Conservation (phyloP, 2,329 filamentous ascomycete species). For the Ascochyta viciae-villosae region DNA sequence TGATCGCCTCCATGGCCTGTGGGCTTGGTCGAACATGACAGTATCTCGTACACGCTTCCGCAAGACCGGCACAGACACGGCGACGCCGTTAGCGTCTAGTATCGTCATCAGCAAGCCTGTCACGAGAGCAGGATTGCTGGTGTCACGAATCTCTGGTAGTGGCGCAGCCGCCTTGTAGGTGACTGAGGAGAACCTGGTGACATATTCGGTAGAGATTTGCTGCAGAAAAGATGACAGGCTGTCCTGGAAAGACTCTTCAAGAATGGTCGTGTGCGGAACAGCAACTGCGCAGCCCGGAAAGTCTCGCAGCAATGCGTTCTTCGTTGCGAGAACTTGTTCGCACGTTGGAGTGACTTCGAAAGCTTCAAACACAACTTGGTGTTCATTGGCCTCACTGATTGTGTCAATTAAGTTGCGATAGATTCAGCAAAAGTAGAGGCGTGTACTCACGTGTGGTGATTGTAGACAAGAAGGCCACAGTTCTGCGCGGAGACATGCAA, state of each 20-base stretch:
- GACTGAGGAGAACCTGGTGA: conserved; percentile 61
- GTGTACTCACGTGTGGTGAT: conserved; percentile 40
- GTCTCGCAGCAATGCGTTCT: conserved; percentile 62
- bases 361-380: conserved; percentile 60
- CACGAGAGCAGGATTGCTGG: conserved; percentile 63
- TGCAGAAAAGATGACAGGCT: conserved; percentile 62
- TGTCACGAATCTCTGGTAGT: conserved; percentile 65
- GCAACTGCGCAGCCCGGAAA: conserved; percentile 65
- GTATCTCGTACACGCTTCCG: conserved; percentile 70
- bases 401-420: conserved; percentile 2
- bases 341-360: conserved; percentile 67
- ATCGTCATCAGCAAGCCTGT: conserved; percentile 67
- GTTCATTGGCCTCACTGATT: conserved; percentile 15
- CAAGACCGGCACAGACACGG: conserved; percentile 49
- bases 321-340: conserved; percentile 59
- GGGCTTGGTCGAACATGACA: conserved; percentile 58
- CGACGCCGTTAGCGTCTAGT: conserved; percentile 61
- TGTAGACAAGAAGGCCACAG: conserved; percentile 54
- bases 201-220: conserved; percentile 60
- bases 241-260: conserved; percentile 54
- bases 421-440: conserved; percentile 1
- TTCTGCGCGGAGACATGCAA: conserved; percentile 59
- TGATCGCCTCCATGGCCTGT: conserved; percentile 67
- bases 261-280: conserved; percentile 52
- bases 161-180: conserved; percentile 59